Evolutionary conservation across 257 asterid genomes (phyloP).

Genomic region (Przewalskia tangutica): DNA sequence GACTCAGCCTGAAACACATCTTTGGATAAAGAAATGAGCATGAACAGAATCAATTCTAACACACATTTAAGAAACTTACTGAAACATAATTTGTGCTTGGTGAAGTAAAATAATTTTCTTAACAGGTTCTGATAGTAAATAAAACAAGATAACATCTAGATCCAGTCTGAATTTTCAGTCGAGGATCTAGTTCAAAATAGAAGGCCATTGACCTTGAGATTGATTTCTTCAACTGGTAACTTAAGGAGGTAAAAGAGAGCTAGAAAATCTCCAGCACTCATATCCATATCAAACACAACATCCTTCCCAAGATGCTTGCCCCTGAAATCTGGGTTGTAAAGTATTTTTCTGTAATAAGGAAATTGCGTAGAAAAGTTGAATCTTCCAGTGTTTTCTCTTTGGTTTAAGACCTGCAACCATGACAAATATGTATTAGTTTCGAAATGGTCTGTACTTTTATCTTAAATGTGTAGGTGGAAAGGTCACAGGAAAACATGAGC

Average conservation of each 20-base stretch:
- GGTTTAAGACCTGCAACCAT: slow-evolving; percentile 53
- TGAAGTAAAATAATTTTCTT: not conserved
- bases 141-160: not conserved
- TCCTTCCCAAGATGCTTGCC: slow-evolving; percentile 46
- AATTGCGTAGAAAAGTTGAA: slow-evolving; percentile 60
- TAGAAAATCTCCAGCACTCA: slow-evolving; percentile 90
- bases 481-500: not conserved
- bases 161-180: not conserved
- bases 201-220: slow-evolving; percentile 47
- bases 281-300: slow-evolving; percentile 82
- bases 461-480: not conserved
- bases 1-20: not conserved
- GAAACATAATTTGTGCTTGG: not conserved
- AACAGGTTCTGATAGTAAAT: not conserved
- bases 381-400: slow-evolving; percentile 37
- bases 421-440: not conserved
- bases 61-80: not conserved
- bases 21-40: not conserved
- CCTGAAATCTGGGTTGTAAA: slow-evolving; percentile 38
- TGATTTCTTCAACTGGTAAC: slow-evolving; percentile 46
- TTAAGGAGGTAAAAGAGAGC: slow-evolving; percentile 81
- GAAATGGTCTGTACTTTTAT: not conserved
- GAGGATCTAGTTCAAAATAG: not conserved
- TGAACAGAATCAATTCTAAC: not conserved
- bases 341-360: slow-evolving; percentile 43